Conservation (phyloP, 495 filamentous ascomycete genomes). For the Hyaloscypha finlandica region DNA sequence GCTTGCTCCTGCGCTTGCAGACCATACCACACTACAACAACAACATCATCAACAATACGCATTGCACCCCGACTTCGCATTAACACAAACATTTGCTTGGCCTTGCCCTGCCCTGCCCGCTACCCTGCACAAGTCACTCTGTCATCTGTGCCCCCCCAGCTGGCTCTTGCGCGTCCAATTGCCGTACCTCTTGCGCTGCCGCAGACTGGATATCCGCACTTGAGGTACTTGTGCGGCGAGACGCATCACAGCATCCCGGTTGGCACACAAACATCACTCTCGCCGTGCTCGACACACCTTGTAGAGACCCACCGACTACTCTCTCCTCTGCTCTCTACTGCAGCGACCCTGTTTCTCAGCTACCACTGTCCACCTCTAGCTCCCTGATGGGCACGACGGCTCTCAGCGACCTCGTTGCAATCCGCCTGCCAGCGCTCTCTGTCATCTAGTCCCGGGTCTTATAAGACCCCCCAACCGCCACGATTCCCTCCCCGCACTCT, state of each 20-base stretch:
- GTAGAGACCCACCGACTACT: slow-evolving; percentile 7
- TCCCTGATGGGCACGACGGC: slow-evolving; percentile 16
- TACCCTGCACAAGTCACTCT: not conserved
- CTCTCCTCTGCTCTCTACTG: slow-evolving; percentile 9
- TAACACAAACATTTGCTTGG: not conserved
- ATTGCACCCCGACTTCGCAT: not conserved
- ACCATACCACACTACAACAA: not conserved
- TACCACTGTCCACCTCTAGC: not conserved
- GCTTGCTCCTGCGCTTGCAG: too few species aligned
- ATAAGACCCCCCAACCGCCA: slow-evolving; percentile 33
- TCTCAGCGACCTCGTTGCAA: not conserved
- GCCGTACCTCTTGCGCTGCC: not conserved
- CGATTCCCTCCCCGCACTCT: slow-evolving; percentile 36
- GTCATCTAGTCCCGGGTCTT: slow-evolving; percentile 24
- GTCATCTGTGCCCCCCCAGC: not conserved
- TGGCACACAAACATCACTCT: slow-evolving; percentile 23
- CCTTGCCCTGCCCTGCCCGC: not conserved
- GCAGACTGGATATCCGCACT: not conserved
- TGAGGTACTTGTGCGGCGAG: slow-evolving; percentile 11
- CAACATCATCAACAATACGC: not conserved
- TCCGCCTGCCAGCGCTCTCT: slow-evolving; percentile 2
- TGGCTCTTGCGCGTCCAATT: not conserved
- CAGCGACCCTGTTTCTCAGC: slow-evolving; percentile 17
- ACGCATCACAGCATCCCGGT: slow-evolving; percentile 18
- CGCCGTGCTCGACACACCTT: slow-evolving; percentile 6